Conservation (phyloP, 441 rosid species). For the Populus trichocarpa region DNA sequence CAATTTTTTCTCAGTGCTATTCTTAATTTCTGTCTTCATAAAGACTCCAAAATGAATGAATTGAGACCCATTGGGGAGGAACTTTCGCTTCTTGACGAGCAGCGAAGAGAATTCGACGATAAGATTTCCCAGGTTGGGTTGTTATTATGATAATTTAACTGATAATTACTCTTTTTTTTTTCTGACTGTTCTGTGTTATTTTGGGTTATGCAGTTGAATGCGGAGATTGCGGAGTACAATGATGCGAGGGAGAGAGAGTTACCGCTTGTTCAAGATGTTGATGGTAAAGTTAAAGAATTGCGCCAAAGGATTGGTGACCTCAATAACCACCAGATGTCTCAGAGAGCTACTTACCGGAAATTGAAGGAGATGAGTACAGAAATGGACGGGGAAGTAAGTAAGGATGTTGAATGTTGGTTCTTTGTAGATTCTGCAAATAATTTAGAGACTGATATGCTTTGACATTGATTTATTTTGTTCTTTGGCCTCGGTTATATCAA, state of each 20-base stretch:
- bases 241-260: slow-evolving; percentile 62
- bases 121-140: slow-evolving; percentile 47
- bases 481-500: too few species aligned
- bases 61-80: slow-evolving; percentile 52
- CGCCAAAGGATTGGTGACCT: slow-evolving; percentile 58
- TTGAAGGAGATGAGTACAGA: slow-evolving; percentile 59
- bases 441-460: too few species aligned
- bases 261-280: slow-evolving; percentile 69
- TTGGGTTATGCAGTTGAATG: slow-evolving; percentile 51
- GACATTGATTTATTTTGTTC: too few species aligned
- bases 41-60: slow-evolving; percentile 60
- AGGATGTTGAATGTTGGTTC: neutral
- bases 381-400: slow-evolving; percentile 59
- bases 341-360: slow-evolving; percentile 49
- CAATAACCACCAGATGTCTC: slow-evolving; percentile 68
- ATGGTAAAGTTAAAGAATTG: slow-evolving; percentile 55
- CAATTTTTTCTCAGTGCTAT: slow-evolving; percentile 68
- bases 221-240: slow-evolving; percentile 58
- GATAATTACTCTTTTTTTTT: too few species aligned
- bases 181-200: slow-evolving; percentile 4
- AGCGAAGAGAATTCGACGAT: slow-evolving; percentile 56
- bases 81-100: slow-evolving; percentile 56
- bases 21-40: slow-evolving; percentile 73
- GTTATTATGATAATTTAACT: slow-evolving; percentile 21
- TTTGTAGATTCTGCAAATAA: neutral